phyloP scores from a whole-genome alignment of 208 protist species.

The Acanthamoeba royreba region DNA sequence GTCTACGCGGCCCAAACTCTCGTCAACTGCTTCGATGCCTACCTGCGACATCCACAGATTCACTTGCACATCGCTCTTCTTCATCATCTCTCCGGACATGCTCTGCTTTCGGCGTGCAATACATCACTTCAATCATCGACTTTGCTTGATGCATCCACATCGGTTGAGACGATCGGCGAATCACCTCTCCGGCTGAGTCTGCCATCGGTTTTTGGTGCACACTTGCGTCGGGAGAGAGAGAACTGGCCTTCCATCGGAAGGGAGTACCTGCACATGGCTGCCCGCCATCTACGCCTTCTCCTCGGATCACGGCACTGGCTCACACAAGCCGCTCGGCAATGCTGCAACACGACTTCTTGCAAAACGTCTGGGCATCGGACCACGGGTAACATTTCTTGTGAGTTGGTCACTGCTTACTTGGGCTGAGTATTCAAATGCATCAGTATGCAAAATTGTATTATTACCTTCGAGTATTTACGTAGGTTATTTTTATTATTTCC shows the following conservation, averaged over 20 bases:
- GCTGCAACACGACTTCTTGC: no score
- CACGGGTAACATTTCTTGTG: no score
- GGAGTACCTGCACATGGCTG: not conserved
- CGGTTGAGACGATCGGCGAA: not conserved
- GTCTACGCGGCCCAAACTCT: constrained; percentile 13
- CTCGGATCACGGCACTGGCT: not conserved
- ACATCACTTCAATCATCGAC: not conserved
- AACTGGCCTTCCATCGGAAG: not conserved
- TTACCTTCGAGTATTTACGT: no score
- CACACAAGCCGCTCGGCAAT: not conserved
- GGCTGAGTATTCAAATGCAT: no score
- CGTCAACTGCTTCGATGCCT: not conserved
- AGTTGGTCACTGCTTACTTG: no score
- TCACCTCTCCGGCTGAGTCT: not conserved
- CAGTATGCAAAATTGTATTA: no score
- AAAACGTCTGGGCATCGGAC: no score
- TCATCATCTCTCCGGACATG: not conserved
- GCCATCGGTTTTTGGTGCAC: not conserved
- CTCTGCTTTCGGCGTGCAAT: not conserved
- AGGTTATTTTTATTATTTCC: no score
- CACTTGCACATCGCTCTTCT: not conserved
- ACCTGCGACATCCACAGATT: not conserved
- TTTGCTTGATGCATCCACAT: not conserved
- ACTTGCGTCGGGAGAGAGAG: not conserved
- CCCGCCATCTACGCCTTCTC: not conserved